phyloP scores from a whole-genome alignment of 192 early-diverging fungal genomes.

The Rhizophagus clarus region DNA sequence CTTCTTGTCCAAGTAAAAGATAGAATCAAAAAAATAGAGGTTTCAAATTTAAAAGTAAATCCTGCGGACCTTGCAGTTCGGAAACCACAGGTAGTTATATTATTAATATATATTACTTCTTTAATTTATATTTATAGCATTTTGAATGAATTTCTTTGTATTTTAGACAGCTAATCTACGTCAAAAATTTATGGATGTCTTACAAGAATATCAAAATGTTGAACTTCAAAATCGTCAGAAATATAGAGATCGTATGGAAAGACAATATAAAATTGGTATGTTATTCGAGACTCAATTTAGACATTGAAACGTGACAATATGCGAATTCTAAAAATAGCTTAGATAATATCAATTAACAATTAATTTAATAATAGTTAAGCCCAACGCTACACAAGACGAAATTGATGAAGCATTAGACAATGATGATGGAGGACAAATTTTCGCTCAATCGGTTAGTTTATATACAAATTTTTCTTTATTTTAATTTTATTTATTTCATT shows the following conservation, averaged over 20 bases:
- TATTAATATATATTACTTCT: background rate
- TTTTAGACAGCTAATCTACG: constrained; percentile 53
- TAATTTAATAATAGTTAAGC: constrained; percentile 63
- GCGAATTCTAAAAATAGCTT: background rate
- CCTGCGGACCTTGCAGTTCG: constrained; percentile 14
- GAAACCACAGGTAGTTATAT: constrained; percentile 30
- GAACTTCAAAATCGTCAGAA: constrained; percentile 82
- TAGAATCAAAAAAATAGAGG: constrained; percentile 45
- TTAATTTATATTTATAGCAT: background rate
- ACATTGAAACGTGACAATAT: background rate
- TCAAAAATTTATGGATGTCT: constrained; percentile 64
- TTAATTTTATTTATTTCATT: background rate
- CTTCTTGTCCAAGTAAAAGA: constrained; percentile 48
- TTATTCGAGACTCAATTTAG: background rate
- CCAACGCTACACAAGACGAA: constrained; percentile 74
- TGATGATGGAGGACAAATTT: constrained; percentile 72
- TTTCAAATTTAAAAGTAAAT: constrained; percentile 12
- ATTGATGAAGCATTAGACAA: constrained; percentile 73
- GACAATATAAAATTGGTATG: constrained; percentile 83
- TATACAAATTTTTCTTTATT: background rate
- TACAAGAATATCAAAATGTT: constrained; percentile 77
- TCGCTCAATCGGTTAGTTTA: constrained; percentile 74
- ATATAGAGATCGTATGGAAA: constrained; percentile 80
- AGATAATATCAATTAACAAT: background rate
- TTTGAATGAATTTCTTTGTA: constrained; percentile 31